Conservation (phyloP, 768 basidiomycete genomes). For the Leccinum obscurum region DNA sequence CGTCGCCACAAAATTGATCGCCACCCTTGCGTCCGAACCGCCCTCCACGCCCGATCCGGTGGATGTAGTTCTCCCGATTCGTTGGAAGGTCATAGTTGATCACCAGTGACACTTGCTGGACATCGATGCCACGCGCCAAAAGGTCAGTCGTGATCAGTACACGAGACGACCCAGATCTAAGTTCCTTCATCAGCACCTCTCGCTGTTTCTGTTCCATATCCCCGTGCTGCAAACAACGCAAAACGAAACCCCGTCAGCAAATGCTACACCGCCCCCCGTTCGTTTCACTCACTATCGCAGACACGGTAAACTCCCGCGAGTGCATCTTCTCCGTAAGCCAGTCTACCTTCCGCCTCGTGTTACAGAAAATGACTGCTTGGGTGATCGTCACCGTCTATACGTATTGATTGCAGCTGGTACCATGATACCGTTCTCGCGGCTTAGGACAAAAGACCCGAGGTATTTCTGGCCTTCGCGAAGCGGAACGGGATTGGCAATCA, state of each 20-base stretch:
- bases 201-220: conserved; percentile 99
- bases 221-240: conserved; percentile 64
- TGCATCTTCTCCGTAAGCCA: conserved; percentile 99
- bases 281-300: conserved; percentile 75
- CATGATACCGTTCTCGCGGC: conserved; percentile 43
- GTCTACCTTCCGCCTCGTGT: conserved; percentile 98
- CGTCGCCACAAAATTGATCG: conserved; percentile 95
- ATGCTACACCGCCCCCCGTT: conserved; percentile 4
- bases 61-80: conserved; percentile 97
- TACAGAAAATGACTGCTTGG: conserved; percentile 99
- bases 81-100: conserved; percentile 94
- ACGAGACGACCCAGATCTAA: conserved; percentile 97
- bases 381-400: conserved; percentile 97
- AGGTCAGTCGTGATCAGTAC: conserved; percentile 99
- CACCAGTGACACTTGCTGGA: conserved; percentile 94
- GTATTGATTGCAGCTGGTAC: conserved; percentile 77
- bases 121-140: conserved; percentile 97
- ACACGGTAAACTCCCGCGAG: conserved; percentile 94
- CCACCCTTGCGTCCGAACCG: conserved; percentile 96
- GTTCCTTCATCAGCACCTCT: conserved; percentile 98
- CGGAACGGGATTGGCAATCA: conserved; percentile 34
- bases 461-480: conserved; percentile 43
- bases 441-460: conserved; percentile 52
- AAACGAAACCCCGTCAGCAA: conserved; percentile 17
- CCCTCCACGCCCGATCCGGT: conserved; percentile 96